Base-by-base conservation (phyloP, 2,329 filamentous ascomycete species). In the Elsinoe batatas region DNA sequence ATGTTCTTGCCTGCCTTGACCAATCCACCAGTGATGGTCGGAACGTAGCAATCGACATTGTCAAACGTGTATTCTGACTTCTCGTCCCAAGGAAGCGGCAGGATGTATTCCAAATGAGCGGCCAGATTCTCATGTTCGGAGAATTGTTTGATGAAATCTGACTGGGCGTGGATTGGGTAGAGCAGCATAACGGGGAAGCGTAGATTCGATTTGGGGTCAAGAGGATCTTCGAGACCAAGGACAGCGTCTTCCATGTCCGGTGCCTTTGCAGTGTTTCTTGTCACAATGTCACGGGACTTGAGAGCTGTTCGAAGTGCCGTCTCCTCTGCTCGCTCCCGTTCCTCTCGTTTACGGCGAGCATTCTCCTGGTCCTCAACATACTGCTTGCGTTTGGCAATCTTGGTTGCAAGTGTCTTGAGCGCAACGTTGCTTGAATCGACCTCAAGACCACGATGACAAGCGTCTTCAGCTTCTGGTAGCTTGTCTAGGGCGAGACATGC, bases 1-100 rank as follows among this genome's bases (percentile, higher is more conserved):
- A 93, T 78, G 67, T 91, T 93, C 79, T 88, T 91, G 47, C 93
- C 91, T 18, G 91, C 84, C 74, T 95, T 96, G 64, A 95, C 81
- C 64, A 98, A 69, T 0, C 91, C 90, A 0, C 90, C 90, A 0
- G 76, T 74, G 3, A 72, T 72, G 0, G 90, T 97, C 74, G 96
- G 90, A 76, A 95, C 85, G 69, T 88, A 97, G 65, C 88, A 93
- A 62, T 95, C 90, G 3, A 95, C 88, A 0, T 71, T 75, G 0
- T 76, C 75, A 1, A 77, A 63, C 0, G 74, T 79, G 69, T 95
- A 96, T 64, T 82, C 82, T 1, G 77, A 71, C 58, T 78, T 73
- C 13, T 69, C 65, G 64, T 97, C 93, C 93, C 93, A 98, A 11
- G 90, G 89, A 64, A 90, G 71, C 2, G 91, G 91, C 57, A 98